Evolutionary conservation across 257 asterid genomes (phyloP), one percentile per base, ranked within the genome.

Genomic region (Fraxinus americana): DNA sequence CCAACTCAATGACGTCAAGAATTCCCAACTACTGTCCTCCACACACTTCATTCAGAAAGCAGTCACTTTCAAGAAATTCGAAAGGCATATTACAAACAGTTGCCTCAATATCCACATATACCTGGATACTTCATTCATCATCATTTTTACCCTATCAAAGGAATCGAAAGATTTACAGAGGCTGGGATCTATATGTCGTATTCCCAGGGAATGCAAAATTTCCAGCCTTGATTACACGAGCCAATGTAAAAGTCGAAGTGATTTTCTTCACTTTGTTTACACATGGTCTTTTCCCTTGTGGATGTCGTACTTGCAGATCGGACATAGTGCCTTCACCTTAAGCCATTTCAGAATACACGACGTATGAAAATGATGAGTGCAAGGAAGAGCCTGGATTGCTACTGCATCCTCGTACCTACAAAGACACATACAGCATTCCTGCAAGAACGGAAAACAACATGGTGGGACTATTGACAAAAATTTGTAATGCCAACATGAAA

Each of bases 401-500:
- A 80, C 50, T 48, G 90, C 97, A 69, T 95, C 96, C 84, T 92
- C 97, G 29, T 95, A 95, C 13, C 89, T 35, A 65, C 88, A 86
- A 32, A 94, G 92, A 77, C 99, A 94, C 78, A 94, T 91, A 69
- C 98, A 93, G 81, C 99, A 95, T 89, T 95, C 99, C 99, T 93
- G 87, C 48, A 79, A 73, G 74, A 77, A 45, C 5, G 57, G 57
- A 81, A 82, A 67, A 66, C 43, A 34, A 73, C 32, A 34, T 11
- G 29, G 36, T 16, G 29, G 71, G 32, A 32, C 30, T 12, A 57
- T 70, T 45, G 34, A 75, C 36, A 12, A 43, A 43, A 43, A 43
- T 12, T 43, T 43, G 16, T 43, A 43, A 43, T 43, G 52, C 52
- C 52, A 2, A 43, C 52, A 3, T 43, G 52, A 43, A 43, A 43